Base-by-base conservation (phyloP, 2,329 filamentous ascomycete species). In the Cladosporium cucumerinum region DNA sequence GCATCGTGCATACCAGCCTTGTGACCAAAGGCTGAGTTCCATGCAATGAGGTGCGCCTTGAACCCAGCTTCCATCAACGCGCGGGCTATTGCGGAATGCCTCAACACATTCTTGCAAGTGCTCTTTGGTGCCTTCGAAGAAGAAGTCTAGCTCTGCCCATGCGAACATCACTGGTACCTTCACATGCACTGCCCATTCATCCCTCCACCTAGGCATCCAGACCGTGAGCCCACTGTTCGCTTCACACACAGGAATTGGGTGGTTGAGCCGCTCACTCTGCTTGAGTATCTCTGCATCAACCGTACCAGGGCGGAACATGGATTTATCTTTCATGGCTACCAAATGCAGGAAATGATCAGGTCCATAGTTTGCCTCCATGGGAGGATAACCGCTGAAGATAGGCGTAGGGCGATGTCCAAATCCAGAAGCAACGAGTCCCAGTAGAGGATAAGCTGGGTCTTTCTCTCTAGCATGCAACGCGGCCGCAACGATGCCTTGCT, bases 11-110 rank as follows among this genome's bases (percentile, higher is more conserved):
- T 61, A 61, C 59, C 59, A 61, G n/a, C 59, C 59, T 23, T 23
- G 21, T 11, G 59, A 61, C 59, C 59, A 61, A 54, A 14, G 48
- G n/a, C 59, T 61, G 14, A 61, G 48, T 25, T 61, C 59, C 59
- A 61, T 54, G 21, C 48, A 54, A 21, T 61, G 59, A 7, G 59
- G 48, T 5, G 59, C 59, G 8, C 59, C 48, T 16, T 16, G 21
- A 5, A 61, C 46, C 59, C 34, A 39, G 25, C 59, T 54, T 1
- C 59, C 48, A 14, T 61, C 59, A n/a, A 61, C 59, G 8, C 59
- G 46, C 11, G 28, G 28, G 25, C 59, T 61, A 1, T 28, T 43
- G 14, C 7, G 21, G 28, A 61, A 61, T 2, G 59, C 59, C 16
- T 39, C 46, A 16, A 61, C 46, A 14, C 59, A 61, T 16, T 61